A percentile compares a stretch with the other conserved stretches of the same genome.
Conservation (phyloP, 345 rosid species). For the Lepidium africanum region DNA sequence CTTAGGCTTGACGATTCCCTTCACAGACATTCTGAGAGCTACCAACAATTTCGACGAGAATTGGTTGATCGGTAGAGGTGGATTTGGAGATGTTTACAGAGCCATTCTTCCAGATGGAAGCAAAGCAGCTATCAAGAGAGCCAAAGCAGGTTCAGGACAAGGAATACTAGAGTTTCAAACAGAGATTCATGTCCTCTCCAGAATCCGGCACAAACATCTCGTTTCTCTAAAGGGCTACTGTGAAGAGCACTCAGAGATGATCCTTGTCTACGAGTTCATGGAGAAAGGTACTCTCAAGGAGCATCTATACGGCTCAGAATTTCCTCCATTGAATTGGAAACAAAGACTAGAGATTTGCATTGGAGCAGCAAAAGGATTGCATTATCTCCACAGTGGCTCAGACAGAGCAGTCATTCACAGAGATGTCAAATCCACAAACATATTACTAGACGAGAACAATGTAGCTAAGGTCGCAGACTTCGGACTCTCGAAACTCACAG, state of each 20-base stretch:
- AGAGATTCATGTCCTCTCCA: conserved; percentile 39
- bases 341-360: conserved; percentile 23
- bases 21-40: conserved; percentile 1
- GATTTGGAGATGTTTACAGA: conserved; percentile 25
- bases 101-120: conserved; percentile 7
- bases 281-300: conserved; percentile 26
- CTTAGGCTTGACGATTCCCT: conserved; percentile 19
- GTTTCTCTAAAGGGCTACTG: conserved; percentile 70
- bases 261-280: conserved; percentile 30
- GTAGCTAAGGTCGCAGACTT: conserved; percentile 24
- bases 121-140: conserved; percentile 21
- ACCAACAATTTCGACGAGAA: conserved; percentile 18
- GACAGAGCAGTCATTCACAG: conserved; percentile 34
- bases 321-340: conserved; percentile 16
- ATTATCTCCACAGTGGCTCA: conserved; percentile 25
- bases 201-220: conserved; percentile 57
- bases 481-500: conserved; percentile 15
- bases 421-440: conserved; percentile 30
- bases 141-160: conserved; percentile 19
- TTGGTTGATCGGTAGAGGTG: conserved; percentile 14
- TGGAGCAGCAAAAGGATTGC: conserved; percentile 26
- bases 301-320: conserved; percentile 20
- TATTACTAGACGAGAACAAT: conserved; percentile 23
- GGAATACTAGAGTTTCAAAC: conserved; percentile 20
- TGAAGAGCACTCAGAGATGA: conserved; percentile 35